These are phyloP conservation scores for Calophaca sinica DNA, from an alignment of 306 rosid species.

Conservation along the genomic window DNA sequence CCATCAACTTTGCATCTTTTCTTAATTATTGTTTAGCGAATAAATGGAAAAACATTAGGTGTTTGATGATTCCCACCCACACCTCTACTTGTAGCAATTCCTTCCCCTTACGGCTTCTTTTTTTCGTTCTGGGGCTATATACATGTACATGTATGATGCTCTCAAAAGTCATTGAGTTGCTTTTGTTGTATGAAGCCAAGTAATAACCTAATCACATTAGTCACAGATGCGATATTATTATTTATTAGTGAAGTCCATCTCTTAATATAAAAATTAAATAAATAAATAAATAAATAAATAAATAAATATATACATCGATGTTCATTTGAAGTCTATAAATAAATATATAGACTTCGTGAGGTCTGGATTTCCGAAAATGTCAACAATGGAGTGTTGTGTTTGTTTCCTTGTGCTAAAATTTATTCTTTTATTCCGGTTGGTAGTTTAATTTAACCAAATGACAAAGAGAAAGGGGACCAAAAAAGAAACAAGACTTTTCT, in stretches of 20 bases:
- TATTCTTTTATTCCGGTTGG: slow-evolving; percentile 33
- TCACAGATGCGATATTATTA: background rate
- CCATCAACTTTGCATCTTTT: slow-evolving; percentile 25
- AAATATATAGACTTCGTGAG: slow-evolving; percentile 29
- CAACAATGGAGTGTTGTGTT: slow-evolving; percentile 21
- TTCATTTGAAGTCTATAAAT: slow-evolving; percentile 1
- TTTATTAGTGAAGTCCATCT: slow-evolving; percentile 14
- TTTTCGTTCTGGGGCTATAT: slow-evolving; percentile 11
- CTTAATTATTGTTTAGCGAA: slow-evolving; percentile 32
- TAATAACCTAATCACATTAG: slow-evolving; percentile 4
- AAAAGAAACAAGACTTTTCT: background rate
- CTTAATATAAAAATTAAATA: background rate
- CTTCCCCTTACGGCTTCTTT: slow-evolving; percentile 23
- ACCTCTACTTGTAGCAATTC: slow-evolving; percentile 26
- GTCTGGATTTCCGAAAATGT: slow-evolving; percentile 37
- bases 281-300: too few species aligned
- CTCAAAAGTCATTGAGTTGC: background rate
- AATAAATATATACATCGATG: background rate
- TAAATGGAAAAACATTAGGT: slow-evolving; percentile 37
- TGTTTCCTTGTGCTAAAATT: slow-evolving; percentile 23
- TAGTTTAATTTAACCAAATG: slow-evolving; percentile 2
- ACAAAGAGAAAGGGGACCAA: background rate
- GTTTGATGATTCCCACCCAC: slow-evolving; percentile 41
- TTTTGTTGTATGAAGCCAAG: slow-evolving; percentile 3
- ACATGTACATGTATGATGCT: background rate